These are phyloP conservation scores for Globisporangium irregulare DNA, from an alignment of 352 stramenopile species.

Conservation along the genomic window DNA sequence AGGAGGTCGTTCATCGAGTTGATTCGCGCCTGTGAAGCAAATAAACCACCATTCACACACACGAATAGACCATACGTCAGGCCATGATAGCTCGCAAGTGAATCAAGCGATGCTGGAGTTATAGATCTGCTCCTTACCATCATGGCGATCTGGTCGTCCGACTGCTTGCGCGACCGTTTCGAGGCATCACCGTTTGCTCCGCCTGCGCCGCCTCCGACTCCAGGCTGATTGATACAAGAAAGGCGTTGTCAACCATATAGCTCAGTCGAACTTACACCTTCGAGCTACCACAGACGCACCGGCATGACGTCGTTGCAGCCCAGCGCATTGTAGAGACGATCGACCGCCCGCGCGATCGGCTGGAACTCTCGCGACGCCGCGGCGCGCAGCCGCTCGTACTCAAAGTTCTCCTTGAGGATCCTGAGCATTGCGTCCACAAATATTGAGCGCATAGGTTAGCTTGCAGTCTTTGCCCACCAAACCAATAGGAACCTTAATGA, in stretches of 20 bases:
- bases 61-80: neutral
- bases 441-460: neutral
- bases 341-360: constrained; percentile 63
- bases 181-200: constrained; percentile 30
- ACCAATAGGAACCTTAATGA: neutral
- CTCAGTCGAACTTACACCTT: neutral
- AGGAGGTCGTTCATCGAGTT: constrained; percentile 86
- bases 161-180: constrained; percentile 59
- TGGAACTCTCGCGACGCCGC: constrained; percentile 65
- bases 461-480: neutral
- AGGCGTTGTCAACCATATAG: neutral
- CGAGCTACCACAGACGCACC: constrained; percentile 20
- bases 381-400: constrained; percentile 64
- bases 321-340: constrained; percentile 73
- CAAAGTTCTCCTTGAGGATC: constrained; percentile 73
- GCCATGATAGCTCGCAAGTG: neutral
- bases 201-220: constrained; percentile 10
- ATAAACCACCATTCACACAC: neutral
- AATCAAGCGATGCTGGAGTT: neutral
- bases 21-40: constrained; percentile 50
- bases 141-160: constrained; percentile 71
- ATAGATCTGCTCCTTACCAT: constrained; percentile 33
- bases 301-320: constrained; percentile 81
- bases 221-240: constrained; percentile 5
- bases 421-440: constrained; percentile 21